Evolutionary conservation across 352 stramenopile species (phyloP).

Genomic region (Globisporangium carolinianum): DNA sequence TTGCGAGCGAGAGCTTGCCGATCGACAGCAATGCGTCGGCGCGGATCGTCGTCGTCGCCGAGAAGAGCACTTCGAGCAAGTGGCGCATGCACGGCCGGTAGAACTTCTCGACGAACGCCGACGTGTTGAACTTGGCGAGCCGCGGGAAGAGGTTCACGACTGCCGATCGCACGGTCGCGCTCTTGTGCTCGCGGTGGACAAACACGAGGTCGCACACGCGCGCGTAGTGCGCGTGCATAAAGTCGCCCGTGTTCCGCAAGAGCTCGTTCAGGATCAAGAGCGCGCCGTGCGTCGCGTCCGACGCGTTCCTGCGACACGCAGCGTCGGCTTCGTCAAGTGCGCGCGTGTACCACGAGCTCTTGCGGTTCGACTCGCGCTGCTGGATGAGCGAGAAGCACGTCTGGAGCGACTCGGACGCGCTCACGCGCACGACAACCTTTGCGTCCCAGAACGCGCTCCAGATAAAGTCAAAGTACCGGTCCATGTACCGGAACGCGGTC

Average conservation of each 20-base stretch:
- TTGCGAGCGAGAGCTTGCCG: slow-evolving; percentile 77
- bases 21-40: slow-evolving; percentile 78
- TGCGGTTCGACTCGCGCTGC: slow-evolving; percentile 83
- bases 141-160: slow-evolving; percentile 82
- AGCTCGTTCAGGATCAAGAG: slow-evolving; percentile 84
- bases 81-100: slow-evolving; percentile 82
- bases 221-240: slow-evolving; percentile 82
- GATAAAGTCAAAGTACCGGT: slow-evolving; percentile 88
- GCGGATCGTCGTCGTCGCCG: slow-evolving; percentile 65
- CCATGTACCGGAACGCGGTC: slow-evolving; percentile 83
- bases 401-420: slow-evolving; percentile 76
- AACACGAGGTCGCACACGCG: slow-evolving; percentile 73
- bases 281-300: slow-evolving; percentile 74
- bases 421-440: slow-evolving; percentile 71
- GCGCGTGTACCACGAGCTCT: slow-evolving; percentile 74
- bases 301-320: slow-evolving; percentile 65
- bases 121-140: slow-evolving; percentile 86
- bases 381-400: slow-evolving; percentile 85
- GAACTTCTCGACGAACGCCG: slow-evolving; percentile 77
- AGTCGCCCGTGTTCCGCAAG: slow-evolving; percentile 82
- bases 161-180: slow-evolving; percentile 62
- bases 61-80: slow-evolving; percentile 77
- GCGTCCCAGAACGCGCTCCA: slow-evolving; percentile 87
- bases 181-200: slow-evolving; percentile 74
- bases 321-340: slow-evolving; percentile 72